Conservation (phyloP, 176 grass and related monocot species). For the Pontederia crassipes region DNA sequence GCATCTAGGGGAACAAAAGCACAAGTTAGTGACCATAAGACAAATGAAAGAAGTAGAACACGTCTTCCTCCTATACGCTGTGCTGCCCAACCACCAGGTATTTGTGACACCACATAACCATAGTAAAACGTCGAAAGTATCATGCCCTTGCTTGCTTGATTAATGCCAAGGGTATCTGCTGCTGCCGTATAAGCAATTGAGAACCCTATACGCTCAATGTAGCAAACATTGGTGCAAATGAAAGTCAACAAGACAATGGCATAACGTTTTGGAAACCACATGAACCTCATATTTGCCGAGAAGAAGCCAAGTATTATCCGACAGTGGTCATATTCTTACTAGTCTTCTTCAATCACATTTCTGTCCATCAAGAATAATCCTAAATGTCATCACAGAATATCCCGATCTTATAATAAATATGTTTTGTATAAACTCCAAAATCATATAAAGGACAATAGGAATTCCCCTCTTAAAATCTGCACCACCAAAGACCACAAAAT, state of each 20-base stretch:
- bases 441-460: no score
- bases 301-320: background rate
- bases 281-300: conserved; percentile 4
- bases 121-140: conserved; percentile 68
- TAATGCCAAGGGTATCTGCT: conserved; percentile 40
- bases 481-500: no score
- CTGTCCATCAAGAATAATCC: background rate
- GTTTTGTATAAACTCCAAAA: no score
- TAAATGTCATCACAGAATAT: background rate
- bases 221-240: conserved; percentile 76
- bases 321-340: background rate
- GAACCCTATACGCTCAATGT: conserved; percentile 71
- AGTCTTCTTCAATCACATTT: background rate
- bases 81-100: conserved; percentile 75
- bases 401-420: no score
- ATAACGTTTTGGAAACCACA: conserved; percentile 60
- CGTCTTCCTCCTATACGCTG: conserved; percentile 60
- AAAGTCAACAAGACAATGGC: conserved; percentile 66
- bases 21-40: conserved; percentile 74
- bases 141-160: conserved; percentile 61
- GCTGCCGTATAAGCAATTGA: conserved; percentile 62
- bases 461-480: no score
- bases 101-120: conserved; percentile 72
- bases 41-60: conserved; percentile 54
- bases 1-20: conserved; percentile 61